Evolutionary conservation across 345 rosid species (phyloP).

Genomic region (Eucalyptus guilfoylei): DNA sequence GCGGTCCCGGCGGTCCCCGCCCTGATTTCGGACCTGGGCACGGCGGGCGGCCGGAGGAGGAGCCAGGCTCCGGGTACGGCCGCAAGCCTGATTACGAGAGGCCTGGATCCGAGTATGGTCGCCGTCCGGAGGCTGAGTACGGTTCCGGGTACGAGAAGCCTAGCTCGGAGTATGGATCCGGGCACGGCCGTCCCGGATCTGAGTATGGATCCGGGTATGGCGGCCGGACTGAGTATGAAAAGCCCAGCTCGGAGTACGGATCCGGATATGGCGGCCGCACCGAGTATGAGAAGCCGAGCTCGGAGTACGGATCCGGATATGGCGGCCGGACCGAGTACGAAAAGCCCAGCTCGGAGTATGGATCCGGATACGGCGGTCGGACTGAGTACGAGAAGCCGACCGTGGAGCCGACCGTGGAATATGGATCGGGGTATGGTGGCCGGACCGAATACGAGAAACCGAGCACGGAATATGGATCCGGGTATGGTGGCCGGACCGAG

Average conservation of each 20-base stretch:
- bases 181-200: background rate
- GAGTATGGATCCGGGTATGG: conserved; percentile 32
- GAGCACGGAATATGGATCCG: background rate
- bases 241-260: conserved; percentile 23
- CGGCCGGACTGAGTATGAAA: conserved; percentile 1
- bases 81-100: background rate
- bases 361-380: background rate
- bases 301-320: conserved; percentile 23
- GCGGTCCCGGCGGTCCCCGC: too few relatives aligned
- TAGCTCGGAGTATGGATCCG: background rate
- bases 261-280: conserved; percentile 7
- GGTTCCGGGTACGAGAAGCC: background rate
- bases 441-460: background rate
- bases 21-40: background rate
- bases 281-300: background rate
- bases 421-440: conserved; percentile 12
- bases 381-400: background rate
- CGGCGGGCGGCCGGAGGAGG: background rate
- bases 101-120: conserved; percentile 12
- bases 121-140: background rate
- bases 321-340: conserved; percentile 4
- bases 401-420: background rate
- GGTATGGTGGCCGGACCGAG: background rate
- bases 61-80: background rate
- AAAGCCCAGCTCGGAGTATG: background rate